These are phyloP conservation scores for Echria macrotheca DNA, from an alignment of 495 filamentous ascomycete genomes.

Conservation along the genomic window DNA sequence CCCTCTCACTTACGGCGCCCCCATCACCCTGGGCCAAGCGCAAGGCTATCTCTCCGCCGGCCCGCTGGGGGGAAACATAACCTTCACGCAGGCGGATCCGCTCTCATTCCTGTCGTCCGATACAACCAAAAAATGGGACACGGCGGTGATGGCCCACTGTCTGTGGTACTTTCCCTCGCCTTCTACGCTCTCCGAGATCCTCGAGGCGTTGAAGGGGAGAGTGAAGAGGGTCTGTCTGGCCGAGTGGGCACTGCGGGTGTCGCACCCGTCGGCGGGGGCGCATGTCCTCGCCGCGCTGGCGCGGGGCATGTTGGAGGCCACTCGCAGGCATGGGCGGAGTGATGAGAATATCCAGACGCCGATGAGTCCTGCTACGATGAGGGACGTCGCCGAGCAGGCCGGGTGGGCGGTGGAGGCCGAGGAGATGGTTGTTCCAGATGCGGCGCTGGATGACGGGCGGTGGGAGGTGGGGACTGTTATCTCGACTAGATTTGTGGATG, in stretches of 20 bases:
- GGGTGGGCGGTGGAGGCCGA: constrained; percentile 28
- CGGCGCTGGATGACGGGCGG: constrained; percentile 38
- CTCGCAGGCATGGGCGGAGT: constrained; percentile 11
- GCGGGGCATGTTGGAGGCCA: constrained; percentile 17
- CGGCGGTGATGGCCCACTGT: constrained; percentile 43
- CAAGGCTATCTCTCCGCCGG: constrained; percentile 29
- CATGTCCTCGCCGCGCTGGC: constrained; percentile 45
- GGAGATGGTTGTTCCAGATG: constrained; percentile 25
- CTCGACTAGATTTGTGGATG: constrained; percentile 19
- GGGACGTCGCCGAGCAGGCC: constrained; percentile 13
- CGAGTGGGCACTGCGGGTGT: constrained; percentile 33
- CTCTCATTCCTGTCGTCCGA: constrained; percentile 21
- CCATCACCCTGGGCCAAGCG: constrained; percentile 26
- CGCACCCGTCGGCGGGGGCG: constrained; percentile 22
- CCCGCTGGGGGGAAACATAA: constrained; percentile 34
- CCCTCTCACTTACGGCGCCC: constrained; percentile 42
- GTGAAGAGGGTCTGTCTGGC: constrained; percentile 32
- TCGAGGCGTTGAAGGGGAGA: constrained; percentile 28
- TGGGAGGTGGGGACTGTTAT: constrained; percentile 39
- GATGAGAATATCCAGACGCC: constrained; percentile 16
- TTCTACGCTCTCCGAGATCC: constrained; percentile 24
- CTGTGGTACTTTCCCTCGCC: constrained; percentile 46
- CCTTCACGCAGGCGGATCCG: constrained; percentile 34
- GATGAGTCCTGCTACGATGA: constrained; percentile 16
- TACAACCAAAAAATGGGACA: constrained; percentile 30